Evolutionary conservation across 495 filamentous ascomycete species (phyloP), one percentile per base, ranked within the genome.

Genomic region (Penicillium argentinense): DNA sequence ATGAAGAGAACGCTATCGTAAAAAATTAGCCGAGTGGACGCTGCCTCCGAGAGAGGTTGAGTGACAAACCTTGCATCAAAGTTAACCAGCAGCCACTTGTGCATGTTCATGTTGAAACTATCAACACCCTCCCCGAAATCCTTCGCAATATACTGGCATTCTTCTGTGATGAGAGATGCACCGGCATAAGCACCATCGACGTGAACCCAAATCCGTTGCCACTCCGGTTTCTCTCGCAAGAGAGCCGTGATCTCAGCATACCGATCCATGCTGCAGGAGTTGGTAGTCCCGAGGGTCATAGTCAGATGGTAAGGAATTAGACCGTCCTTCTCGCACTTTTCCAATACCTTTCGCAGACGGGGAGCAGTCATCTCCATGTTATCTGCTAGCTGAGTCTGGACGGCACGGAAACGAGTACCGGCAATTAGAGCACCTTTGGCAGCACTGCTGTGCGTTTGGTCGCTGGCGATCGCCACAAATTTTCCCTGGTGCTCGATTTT

Each of bases 171-270:
- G 4, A 97, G 75, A 23, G 89, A 83, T 0, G 89, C 81, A 0
- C 93, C 93, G 3, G 93, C 93, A 69, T 96, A 97, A 3, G 92
- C 93, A 2, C 90, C 93, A 69, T 97, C 93, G n/a, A 97, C 81
- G 63, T 98, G 93, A 23, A 96, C 85, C 93, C 93, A 98, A 27
- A 91, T 77, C 39, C 81, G 68, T 51, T 66, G 66, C 70, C 71
- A 74, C 7, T 69, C 64, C 6, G 78, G 79, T 40, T 80, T 78
- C 44, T 86, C 84, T 27, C 73, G 68, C 21, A 87, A 68, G 3
- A 86, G 76, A 2, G 74, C 71, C 16, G 79, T 79, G 59, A 97
- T 84, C 37, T 85, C 84, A 0, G 66, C 72, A 54, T 95, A 87
- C 29, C 86, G 80, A 71, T 98, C 93, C 23, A 92, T 72, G 3